phyloP scores from a whole-genome alignment of 805 yeast genomes.

The Candida dendrica region DNA sequence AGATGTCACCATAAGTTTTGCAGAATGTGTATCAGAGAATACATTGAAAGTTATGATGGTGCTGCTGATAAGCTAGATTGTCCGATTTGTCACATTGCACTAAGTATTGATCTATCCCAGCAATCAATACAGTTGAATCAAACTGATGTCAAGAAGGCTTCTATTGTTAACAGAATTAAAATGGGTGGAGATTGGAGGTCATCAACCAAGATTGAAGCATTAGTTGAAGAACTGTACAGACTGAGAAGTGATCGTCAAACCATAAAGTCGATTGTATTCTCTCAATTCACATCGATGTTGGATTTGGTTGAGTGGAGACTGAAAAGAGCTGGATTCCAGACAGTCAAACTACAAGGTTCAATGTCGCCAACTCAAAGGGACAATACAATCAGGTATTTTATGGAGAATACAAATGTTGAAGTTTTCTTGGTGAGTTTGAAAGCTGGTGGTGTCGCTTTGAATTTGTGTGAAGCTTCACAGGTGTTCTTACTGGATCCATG shows the following conservation, averaged over 20 bases:
- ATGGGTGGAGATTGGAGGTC: slow-evolving; percentile 89
- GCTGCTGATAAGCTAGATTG: slow-evolving; percentile 57
- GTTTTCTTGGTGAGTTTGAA: slow-evolving; percentile 90
- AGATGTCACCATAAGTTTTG: slow-evolving; percentile 93
- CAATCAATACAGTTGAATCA: slow-evolving; percentile 68
- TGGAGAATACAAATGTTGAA: slow-evolving; percentile 89
- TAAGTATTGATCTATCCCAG: slow-evolving; percentile 83
- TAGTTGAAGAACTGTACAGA: slow-evolving; percentile 86
- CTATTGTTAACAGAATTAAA: slow-evolving; percentile 81
- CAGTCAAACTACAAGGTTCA: slow-evolving; percentile 91
- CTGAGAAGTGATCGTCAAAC: slow-evolving; percentile 82
- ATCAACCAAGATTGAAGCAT: slow-evolving; percentile 93
- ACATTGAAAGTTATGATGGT: slow-evolving; percentile 75
- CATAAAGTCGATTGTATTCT: slow-evolving; percentile 91
- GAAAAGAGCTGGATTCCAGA: slow-evolving; percentile 89
- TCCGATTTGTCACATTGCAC: slow-evolving; percentile 93
- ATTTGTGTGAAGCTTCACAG: slow-evolving; percentile 94
- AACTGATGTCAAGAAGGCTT: slow-evolving; percentile 50
- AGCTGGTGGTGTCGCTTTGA: slow-evolving; percentile 98
- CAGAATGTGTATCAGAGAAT: slow-evolving; percentile 86
- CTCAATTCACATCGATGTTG: slow-evolving; percentile 95
- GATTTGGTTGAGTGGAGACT: slow-evolving; percentile 95
- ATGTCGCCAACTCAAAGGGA: slow-evolving; percentile 97
- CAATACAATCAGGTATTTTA: slow-evolving; percentile 80
- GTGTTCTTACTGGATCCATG: slow-evolving; percentile 95